Evolutionary conservation across 78 protist genomes (phyloP), one percentile per base, ranked within the genome.

Genomic region (Mastigamoeba balamuthi): DNA sequence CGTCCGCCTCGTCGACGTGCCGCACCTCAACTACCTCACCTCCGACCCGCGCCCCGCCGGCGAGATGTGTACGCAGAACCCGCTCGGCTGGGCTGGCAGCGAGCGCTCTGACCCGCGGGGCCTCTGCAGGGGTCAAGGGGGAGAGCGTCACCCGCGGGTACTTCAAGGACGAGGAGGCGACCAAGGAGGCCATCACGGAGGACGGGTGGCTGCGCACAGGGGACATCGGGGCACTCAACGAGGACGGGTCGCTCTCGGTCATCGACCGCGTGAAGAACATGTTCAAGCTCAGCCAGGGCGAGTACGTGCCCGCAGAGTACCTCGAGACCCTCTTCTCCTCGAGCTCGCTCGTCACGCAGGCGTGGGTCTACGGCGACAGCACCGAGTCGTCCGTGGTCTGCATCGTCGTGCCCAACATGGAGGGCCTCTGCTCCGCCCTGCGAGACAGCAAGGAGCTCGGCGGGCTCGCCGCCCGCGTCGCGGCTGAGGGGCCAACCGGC

Each of bases 151-250:
- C 89, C 84, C 27, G 0, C 3, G 98, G 98, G 36, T 96, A 96
- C 77, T 93, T 76, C 82, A 91, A 91, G 64, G 53, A 77, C 28
- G 36, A 38, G 6, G 85, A 74, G 79, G 77, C 43, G 44, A 4
- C 74, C n/a, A 53, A 29, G 38, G 94, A 25, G 9, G 8, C 29
- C 4, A 33, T 4, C 23, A 84, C 79, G 38, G 82, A 35, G 37
- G 94, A 93, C 44, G 97, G 98, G 30, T 98, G 89, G 90, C 86
- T 94, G 86, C 90, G 88, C 84, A 92, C 99, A 7, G 98, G 99
- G 43, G 99, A 98, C 86, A 43, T 98, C 58, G 99, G 95, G 9
- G 29, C 5, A 27, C 39, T 69, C 27, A 42, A 72, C 37, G 40
- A 6, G 38, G 74, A 89, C 67, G 97, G 95, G 52, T 30, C 74